phyloP scores from a whole-genome alignment of 257 asterid genomes.

The Gentiana straminea region DNA sequence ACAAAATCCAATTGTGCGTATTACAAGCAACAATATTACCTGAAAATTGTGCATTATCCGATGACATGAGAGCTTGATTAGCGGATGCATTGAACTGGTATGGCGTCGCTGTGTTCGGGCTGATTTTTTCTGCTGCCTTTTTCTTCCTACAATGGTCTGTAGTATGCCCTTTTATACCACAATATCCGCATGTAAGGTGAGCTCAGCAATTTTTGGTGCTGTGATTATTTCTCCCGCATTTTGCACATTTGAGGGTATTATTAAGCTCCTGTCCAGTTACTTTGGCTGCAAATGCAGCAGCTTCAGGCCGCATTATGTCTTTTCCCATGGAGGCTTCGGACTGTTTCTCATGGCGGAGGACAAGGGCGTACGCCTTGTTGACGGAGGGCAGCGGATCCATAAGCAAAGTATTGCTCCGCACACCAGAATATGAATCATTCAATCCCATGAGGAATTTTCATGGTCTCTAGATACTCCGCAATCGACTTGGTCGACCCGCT shows the following conservation, averaged over 20 bases:
- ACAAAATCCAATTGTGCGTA: no score
- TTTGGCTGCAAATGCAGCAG: not conserved
- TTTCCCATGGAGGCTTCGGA: not conserved
- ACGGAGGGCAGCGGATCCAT: not conserved
- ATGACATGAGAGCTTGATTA: not conserved
- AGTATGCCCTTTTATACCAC: not conserved
- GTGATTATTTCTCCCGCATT: not conserved
- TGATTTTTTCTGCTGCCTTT: not conserved
- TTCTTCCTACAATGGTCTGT: not conserved
- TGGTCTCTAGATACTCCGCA: not conserved
- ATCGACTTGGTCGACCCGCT: not conserved
- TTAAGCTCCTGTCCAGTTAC: not conserved
- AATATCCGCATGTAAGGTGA: not conserved
- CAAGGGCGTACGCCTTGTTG: not conserved
- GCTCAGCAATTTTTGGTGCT: not conserved
- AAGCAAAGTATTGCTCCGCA: not conserved
- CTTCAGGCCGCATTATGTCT: not conserved
- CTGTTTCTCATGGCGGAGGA: not conserved
- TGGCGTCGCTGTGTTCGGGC: not conserved
- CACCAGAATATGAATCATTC: not conserved
- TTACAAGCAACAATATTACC: not conserved
- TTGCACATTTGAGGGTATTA: not conserved
- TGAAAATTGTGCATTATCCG: not conserved
- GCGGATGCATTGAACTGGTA: not conserved
- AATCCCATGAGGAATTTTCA: not conserved